Evolutionary conservation across 2,329 filamentous ascomycete genomes (phyloP), one percentile per base, ranked within the genome.

Genomic region (Sporothrix globosa): DNA sequence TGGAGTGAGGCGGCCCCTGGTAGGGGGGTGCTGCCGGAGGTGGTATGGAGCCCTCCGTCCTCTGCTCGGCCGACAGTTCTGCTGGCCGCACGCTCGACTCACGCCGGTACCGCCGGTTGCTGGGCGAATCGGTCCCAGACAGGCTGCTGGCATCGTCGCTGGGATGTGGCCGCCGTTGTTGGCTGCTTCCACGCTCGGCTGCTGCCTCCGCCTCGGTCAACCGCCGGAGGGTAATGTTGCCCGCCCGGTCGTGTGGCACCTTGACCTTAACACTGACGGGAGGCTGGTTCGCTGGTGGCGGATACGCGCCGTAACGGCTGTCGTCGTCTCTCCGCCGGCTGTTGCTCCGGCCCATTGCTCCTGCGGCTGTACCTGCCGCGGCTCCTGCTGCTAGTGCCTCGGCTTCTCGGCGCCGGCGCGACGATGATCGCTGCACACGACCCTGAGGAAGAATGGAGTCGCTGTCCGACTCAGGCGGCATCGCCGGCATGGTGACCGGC

Each of bases 151-250:
- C 78, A 71, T 85, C 84, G 56, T 79, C 53, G 13, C 27, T 48
- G 7, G 58, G 34, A 30, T 67, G 56, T 27, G 34, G 60, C 27
- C 72, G 68, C 72, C 78, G 58, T 81, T 81, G 14, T 80, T 77
- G 4, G 77, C 80, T 41, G 81, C 81, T 52, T 52, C 52, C 34
- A 19, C 82, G 81, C 46, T 82, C 81, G 2, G 85, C 82, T 6
- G 67, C 70, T n/a, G 61, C 56, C 76, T 90, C 88, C 72, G 88
- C 85, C 34, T 89, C 87, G 0, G 88, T 89, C 30, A 90, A 79
- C 48, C 86, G 82, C 50, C 88, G 84, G 54, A 90, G 79, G 17
- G 88, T 90, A 70, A 90, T 84, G 73, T 88, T 88, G 72, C 85
- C 82, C 71, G 88, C 85, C 44, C 83, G 83, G 74, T 90, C 87